Percentiles rank a stretch among this genome's conserved stretches.
Conservation (phyloP, 768 basidiomycete species). For the Tephrocybe rancida region DNA sequence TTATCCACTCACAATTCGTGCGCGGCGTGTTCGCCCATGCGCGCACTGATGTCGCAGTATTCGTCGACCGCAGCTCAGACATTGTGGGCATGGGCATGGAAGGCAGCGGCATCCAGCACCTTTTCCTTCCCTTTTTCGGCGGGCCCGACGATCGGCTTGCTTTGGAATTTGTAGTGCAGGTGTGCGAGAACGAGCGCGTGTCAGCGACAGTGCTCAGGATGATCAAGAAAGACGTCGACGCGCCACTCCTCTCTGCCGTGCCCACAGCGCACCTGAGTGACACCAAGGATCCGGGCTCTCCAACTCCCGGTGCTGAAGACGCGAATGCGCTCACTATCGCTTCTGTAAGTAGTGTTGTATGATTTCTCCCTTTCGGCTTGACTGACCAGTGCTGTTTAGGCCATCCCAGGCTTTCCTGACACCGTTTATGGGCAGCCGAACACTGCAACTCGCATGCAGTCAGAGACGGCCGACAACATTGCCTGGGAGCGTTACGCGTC, state of each 20-base stretch:
- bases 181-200: conserved; percentile 69
- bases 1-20: conserved; percentile 81
- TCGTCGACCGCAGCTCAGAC: conserved; percentile 65
- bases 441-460: conserved; percentile 70
- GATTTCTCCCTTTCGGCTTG: conserved; percentile 7
- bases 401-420: conserved; percentile 53
- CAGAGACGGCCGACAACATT: conserved; percentile 84
- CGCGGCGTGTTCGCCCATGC: conserved; percentile 77
- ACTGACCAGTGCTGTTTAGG: conserved; percentile 21
- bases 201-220: conserved; percentile 78
- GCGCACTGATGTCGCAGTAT: conserved; percentile 77
- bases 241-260: conserved; percentile 16
- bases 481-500: conserved; percentile 67
- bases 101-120: conserved; percentile 48
- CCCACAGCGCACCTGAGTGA: conserved; percentile 29
- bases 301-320: conserved; percentile 27
- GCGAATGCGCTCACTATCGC: conserved; percentile 44
- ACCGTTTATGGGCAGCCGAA: conserved; percentile 69
- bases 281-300: conserved; percentile 17
- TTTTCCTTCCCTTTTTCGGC: conserved; percentile 92
- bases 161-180: conserved; percentile 80
- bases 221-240: conserved; percentile 44
- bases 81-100: conserved; percentile 7
- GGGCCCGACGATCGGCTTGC: conserved; percentile 93
- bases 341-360: conserved; percentile 39